Base-by-base conservation (phyloP, 768 basidiomycete genomes). In the Termitomyces sp. region DNA sequence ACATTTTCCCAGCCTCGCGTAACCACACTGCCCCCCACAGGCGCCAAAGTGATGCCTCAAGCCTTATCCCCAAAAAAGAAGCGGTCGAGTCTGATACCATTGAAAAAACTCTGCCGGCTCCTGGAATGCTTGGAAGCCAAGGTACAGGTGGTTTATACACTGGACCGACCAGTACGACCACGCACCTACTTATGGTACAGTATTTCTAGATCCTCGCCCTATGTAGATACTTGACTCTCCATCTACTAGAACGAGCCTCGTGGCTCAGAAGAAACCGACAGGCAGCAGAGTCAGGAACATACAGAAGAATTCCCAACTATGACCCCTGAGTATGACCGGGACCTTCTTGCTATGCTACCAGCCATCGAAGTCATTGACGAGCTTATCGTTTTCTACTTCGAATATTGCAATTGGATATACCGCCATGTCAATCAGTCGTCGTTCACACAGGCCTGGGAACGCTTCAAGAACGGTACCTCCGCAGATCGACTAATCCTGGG, bases 321-420 rank as follows among this genome's bases (percentile, higher is more conserved):
- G 59, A 77, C 77, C 46, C 80, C 77, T 61, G 84, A 84, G 60
- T 87, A 89, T 66, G 91, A 93, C 75, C 81, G 84, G 49, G 91
- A 93, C 71, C 80, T 94, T 9, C 81, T 91, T 63, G 77, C 80
- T 4, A 73, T 82, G 59, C 81, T 94, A 2, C 91, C 91, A 3
- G 75, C 82, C 20, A 73, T 88, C 57, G 82, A 88, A 50, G 76
- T 87, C 55, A 86, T 92, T 67, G 91, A 93, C 68, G 83, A 80
- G 18, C 84, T 94, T 56, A 80, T 94, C 69, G 74, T 75, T 52
- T 88, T 86, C 74, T 93, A 94, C 73, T 92, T 92, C 67, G 89
- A 91, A 66, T 90, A 90, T 69, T 91, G 90, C 81, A 92, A 90
- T 72, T 94, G 91, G 91, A 85, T 92, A 56, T 91, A 92, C 73